phyloP scores from a whole-genome alignment of 306 rosid genomes.

The Rosa rugosa region DNA sequence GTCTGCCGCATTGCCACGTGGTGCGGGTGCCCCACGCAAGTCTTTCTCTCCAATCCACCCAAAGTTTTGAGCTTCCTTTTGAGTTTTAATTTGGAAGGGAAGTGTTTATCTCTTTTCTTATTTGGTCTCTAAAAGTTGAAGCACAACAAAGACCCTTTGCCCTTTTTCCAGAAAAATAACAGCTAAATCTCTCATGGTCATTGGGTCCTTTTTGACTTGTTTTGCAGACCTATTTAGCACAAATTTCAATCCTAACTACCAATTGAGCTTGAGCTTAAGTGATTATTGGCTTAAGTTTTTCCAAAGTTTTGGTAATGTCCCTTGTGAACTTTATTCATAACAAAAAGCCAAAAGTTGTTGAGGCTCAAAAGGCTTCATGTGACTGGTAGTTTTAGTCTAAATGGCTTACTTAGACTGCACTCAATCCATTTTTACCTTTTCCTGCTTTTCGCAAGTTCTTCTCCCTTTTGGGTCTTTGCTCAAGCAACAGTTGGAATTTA shows the following conservation, averaged over 20 bases:
- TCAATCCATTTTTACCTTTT: background rate
- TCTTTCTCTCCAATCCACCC: slow-evolving; percentile 10
- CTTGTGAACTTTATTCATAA: slow-evolving; percentile 22
- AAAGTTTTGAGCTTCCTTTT: background rate
- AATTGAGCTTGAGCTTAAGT: slow-evolving; percentile 26
- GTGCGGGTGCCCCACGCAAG: no score
- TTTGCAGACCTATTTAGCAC: background rate
- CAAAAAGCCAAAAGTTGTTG: slow-evolving; percentile 24
- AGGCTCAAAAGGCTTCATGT: slow-evolving; percentile 5
- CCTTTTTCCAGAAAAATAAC: slow-evolving; percentile 27
- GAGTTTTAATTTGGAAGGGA: background rate
- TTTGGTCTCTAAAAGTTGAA: slow-evolving; percentile 49
- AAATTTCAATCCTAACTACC: slow-evolving; percentile 10
- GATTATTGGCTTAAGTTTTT: slow-evolving; percentile 29
- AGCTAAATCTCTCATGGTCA: slow-evolving; percentile 19
- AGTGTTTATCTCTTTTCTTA: slow-evolving; percentile 6
- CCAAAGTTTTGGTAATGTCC: slow-evolving; percentile 33
- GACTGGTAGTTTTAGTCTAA: slow-evolving; percentile 14
- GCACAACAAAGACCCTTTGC: slow-evolving; percentile 24
- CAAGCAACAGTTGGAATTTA: background rate
- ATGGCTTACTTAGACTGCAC: slow-evolving; percentile 19
- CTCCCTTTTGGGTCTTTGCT: background rate
- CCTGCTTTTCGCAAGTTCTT: background rate
- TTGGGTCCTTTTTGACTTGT: slow-evolving; percentile 24
- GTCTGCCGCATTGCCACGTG: no score